Base-by-base conservation (phyloP, 2,329 filamentous ascomycete genomes). In the Clonostachys chloroleuca region DNA sequence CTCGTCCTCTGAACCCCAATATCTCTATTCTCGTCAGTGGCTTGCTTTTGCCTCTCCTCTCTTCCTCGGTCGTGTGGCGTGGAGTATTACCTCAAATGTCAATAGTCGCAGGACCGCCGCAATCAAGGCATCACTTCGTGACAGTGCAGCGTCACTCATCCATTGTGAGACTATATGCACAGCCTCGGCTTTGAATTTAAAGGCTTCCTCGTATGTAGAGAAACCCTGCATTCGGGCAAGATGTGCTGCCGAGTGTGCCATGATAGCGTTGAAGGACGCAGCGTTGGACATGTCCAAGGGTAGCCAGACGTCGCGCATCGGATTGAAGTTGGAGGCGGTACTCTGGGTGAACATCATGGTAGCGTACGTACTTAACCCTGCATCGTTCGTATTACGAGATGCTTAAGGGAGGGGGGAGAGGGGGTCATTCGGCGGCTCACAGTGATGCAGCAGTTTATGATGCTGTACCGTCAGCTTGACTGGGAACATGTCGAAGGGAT, bases 181-280 rank as follows among this genome's bases (percentile, higher is more conserved):
- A 6, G 66, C 65, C 41, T 67, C 62, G 5, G 54, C 46, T 46
- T 69, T 69, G 48, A 61, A 68, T 37, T 53, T 52, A 2, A 63
- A 39, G 1, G 59, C 64, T 37, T 59, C 54, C 13, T 47, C 51
- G 2, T 60, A 62, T 6, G 51, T 47, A 8, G 46, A 53, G 0
- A 58, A 56, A 1, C 59, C 59, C 20, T 66, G 61, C 46, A 67
- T 56, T 5, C 64, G 56, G 34, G 63, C 57, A 2, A 69, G 48
- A 42, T 70, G 67, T 1, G 66, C 65, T 2, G 67, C 67, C 3
- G 67, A 62, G 47, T 70, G 67, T 1, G 67, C 66, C 64, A 70
- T 67, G 39, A 68, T 61, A 16, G 59, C 60, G 39, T 69, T 67
- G 51, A 69, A 69, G 1, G 65, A 67, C 6, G 67, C 64, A 3